Conservation (phyloP, 1,139 yeast species). For the Casaregolazyma lundiana region DNA sequence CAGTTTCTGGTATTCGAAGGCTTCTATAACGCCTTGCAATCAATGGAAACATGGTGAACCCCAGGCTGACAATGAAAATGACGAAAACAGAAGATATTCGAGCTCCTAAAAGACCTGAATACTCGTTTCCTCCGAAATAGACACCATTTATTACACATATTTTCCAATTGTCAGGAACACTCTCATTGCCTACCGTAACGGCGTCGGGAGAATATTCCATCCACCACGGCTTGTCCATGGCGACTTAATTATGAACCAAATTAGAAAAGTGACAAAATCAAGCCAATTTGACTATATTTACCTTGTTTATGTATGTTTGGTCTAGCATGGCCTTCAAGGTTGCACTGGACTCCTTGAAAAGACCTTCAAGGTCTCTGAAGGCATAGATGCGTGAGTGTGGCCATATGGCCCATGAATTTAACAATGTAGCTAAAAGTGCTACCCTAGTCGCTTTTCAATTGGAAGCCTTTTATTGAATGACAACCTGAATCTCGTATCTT, state of each 20-base stretch:
- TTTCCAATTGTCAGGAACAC: conserved; percentile 37
- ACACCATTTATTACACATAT: conserved; percentile 38
- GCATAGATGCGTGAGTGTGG: too few relatives aligned
- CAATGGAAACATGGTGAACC: conserved; percentile 44
- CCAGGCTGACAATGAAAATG: conserved; percentile 51
- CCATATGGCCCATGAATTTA: too few relatives aligned
- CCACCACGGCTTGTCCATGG: conserved; percentile 10
- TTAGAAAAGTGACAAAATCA: too few relatives aligned
- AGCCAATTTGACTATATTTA: too few relatives aligned
- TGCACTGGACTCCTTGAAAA: too few relatives aligned
- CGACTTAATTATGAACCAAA: not conserved
- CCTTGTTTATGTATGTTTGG: too few relatives aligned
- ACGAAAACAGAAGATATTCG: conserved; percentile 73
- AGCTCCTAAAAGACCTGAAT: conserved; percentile 51
- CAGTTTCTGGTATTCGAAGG: conserved; percentile 49
- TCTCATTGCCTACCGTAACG: conserved; percentile 28
- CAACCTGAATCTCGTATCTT: too few relatives aligned
- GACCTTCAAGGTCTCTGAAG: too few relatives aligned
- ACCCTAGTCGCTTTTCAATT: too few relatives aligned
- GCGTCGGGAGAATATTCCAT: conserved; percentile 24
- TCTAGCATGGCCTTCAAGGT: too few relatives aligned
- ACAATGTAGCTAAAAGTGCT: too few relatives aligned
- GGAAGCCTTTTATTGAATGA: too few relatives aligned
- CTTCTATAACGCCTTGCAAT: conserved; percentile 27
- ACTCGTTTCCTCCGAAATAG: conserved; percentile 36